A percentile compares a stretch with the other conserved stretches of the same genome.
phyloP scores from a whole-genome alignment of 2,329 filamentous ascomycete genomes.

The Ascochyta lentis region DNA sequence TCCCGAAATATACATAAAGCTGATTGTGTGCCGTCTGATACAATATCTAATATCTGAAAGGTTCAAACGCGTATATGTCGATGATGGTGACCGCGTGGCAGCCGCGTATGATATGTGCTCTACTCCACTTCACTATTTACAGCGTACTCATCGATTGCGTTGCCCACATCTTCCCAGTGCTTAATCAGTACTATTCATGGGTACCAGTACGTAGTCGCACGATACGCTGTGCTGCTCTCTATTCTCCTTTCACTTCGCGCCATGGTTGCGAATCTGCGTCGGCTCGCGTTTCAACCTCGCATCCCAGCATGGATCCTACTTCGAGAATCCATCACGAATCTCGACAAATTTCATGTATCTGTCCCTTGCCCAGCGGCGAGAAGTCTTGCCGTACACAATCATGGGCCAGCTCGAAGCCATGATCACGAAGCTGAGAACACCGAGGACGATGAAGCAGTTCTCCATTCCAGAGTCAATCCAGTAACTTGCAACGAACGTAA shows the following conservation, averaged over 20 bases:
- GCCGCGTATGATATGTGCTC: background rate
- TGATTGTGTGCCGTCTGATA: background rate
- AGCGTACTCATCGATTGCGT: background rate
- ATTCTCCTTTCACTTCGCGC: background rate
- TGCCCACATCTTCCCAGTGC: background rate
- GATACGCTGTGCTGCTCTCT: background rate
- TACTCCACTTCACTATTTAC: background rate
- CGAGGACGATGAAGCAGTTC: conserved; percentile 28
- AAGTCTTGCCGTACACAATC: conserved; percentile 25
- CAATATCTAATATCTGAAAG: no score
- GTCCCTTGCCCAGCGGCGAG: conserved; percentile 23
- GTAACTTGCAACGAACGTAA: conserved; percentile 26
- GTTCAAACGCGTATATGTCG: background rate
- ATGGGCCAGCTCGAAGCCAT: conserved; percentile 27
- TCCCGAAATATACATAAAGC: background rate
- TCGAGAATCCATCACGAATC: conserved; percentile 27
- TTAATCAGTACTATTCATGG: background rate
- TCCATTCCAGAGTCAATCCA: conserved; percentile 29
- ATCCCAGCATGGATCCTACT: background rate
- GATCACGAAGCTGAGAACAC: conserved; percentile 25
- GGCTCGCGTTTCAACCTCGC: no score
- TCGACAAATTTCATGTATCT: conserved; percentile 27
- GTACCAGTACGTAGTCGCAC: background rate
- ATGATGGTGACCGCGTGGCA: background rate
- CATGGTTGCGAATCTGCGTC: background rate